phyloP scores from a whole-genome alignment of 2,329 filamentous ascomycete genomes.

The Colletotrichum sp. region DNA sequence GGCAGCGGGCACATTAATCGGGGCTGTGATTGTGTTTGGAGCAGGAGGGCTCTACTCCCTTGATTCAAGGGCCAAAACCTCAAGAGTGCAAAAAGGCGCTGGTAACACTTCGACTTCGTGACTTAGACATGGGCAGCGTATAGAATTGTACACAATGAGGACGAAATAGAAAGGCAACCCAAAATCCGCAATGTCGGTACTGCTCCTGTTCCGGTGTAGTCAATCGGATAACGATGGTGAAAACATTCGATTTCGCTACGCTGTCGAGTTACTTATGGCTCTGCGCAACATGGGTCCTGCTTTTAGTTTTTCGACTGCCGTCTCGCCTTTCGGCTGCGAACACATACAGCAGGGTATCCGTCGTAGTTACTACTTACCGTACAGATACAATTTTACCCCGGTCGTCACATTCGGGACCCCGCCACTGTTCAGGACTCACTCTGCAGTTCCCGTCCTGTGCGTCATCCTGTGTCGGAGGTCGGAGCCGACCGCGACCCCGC shows the following conservation, averaged over 20 bases:
- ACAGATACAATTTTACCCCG: background rate
- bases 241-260: background rate
- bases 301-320: background rate
- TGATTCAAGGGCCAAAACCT: conserved; percentile 57
- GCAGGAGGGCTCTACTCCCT: conserved; percentile 91
- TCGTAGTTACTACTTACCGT: background rate
- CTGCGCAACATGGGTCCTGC: background rate
- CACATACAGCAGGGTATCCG: background rate
- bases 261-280: background rate
- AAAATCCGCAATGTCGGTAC: background rate
- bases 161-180: background rate
- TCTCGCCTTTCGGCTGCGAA: background rate
- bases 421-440: background rate
- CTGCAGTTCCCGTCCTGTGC: background rate
- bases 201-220: background rate
- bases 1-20: conserved; percentile 76
- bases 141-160: background rate
- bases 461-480: background rate
- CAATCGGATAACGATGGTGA: background rate
- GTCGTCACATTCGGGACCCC: background rate
- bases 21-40: conserved; percentile 85
- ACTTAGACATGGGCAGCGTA: background rate
- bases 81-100: conserved; percentile 14
- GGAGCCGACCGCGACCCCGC: conserved; percentile 9
- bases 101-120: conserved; percentile 6